A percentile compares a stretch with the other conserved stretches of the same genome.
phyloP scores from a whole-genome alignment of 306 rosid genomes.

The Bauhinia variegata region DNA sequence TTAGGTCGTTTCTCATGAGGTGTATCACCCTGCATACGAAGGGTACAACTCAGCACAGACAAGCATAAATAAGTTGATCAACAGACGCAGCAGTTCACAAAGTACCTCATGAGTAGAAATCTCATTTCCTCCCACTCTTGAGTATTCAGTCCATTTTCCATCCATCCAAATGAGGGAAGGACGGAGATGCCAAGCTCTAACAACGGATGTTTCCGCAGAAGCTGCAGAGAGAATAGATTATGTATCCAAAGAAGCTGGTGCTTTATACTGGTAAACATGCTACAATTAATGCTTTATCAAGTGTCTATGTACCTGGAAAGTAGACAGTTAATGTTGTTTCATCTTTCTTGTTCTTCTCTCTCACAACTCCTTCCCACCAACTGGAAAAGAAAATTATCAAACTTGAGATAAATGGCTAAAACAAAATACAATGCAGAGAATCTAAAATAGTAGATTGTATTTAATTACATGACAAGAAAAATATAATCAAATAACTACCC shows the following conservation, averaged over 20 bases:
- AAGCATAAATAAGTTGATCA: slow-evolving; percentile 9
- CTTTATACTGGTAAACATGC: slow-evolving; percentile 11
- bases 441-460: no score
- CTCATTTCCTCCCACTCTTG: slow-evolving; percentile 46
- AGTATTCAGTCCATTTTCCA: slow-evolving; percentile 79
- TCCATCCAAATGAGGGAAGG: slow-evolving; percentile 89
- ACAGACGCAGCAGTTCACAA: slow-evolving; percentile 26
- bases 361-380: slow-evolving; percentile 92
- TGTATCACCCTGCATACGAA: slow-evolving; percentile 66
- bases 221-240: slow-evolving; percentile 51
- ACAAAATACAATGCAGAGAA: slow-evolving; percentile 23
- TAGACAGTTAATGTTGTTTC: slow-evolving; percentile 70
- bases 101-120: slow-evolving; percentile 60
- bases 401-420: slow-evolving; percentile 28
- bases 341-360: slow-evolving; percentile 75
- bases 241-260: slow-evolving; percentile 12
- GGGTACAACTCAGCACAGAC: slow-evolving; percentile 37
- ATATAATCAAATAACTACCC: background rate
- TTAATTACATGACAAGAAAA: no score
- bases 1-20: slow-evolving; percentile 82
- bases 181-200: slow-evolving; percentile 88
- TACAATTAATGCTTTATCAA: background rate
- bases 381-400: slow-evolving; percentile 49
- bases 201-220: slow-evolving; percentile 66
- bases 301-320: slow-evolving; percentile 63